These are phyloP conservation scores for Scalesia atractyloides DNA, from an alignment of 129 eudicot species.

Conservation along the genomic window DNA sequence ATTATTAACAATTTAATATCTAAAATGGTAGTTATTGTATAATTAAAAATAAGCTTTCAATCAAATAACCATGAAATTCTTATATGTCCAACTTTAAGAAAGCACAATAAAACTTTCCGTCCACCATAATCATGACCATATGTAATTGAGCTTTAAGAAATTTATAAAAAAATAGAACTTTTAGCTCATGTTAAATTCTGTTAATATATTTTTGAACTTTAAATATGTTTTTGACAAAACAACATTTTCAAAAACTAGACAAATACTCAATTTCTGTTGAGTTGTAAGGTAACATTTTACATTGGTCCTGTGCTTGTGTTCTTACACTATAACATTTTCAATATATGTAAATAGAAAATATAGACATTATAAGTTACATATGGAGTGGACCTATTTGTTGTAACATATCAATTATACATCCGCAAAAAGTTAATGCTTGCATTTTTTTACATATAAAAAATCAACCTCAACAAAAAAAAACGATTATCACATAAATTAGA, in stretches of 20 bases:
- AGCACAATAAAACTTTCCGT: conserved; percentile 14
- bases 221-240: too few relatives aligned
- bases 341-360: background rate
- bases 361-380: background rate
- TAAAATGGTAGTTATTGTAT: background rate
- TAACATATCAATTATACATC: background rate
- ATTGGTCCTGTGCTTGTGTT: too few relatives aligned
- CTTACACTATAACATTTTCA: background rate
- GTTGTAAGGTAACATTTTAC: too few relatives aligned
- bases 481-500: too few relatives aligned
- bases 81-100: conserved; percentile 5
- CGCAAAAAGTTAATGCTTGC: too few relatives aligned
- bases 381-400: background rate
- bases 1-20: background rate
- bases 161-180: background rate
- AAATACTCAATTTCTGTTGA: too few relatives aligned
- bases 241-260: too few relatives aligned
- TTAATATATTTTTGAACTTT: background rate
- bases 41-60: background rate
- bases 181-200: background rate
- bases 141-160: conserved; percentile 23
- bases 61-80: conserved; percentile 17
- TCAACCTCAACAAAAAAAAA: too few relatives aligned
- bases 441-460: too few relatives aligned
- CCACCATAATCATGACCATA: conserved; percentile 23